These are phyloP conservation scores for Phytopythium kandeliae DNA, from an alignment of 352 stramenopile genomes.

Conservation along the genomic window DNA sequence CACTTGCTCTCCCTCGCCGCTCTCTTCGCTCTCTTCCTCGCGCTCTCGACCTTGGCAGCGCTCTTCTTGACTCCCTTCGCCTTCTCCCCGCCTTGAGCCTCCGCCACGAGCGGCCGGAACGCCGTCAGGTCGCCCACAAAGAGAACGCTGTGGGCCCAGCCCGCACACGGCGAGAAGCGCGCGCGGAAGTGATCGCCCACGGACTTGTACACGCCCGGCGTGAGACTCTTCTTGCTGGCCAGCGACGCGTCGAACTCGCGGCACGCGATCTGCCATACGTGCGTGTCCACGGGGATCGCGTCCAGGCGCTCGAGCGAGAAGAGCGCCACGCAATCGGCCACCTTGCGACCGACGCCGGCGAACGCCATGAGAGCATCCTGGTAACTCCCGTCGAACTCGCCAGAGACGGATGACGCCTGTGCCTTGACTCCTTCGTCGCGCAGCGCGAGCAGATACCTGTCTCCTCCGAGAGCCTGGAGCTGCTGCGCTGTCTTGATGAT, in stretches of 20 bases:
- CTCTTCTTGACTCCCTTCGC: neutral
- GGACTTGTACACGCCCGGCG: constrained; percentile 73
- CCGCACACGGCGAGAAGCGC: constrained; percentile 85
- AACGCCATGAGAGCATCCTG: constrained; percentile 63
- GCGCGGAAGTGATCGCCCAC: constrained; percentile 93
- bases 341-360: constrained; percentile 90
- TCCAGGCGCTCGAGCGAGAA: constrained; percentile 93
- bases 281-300: constrained; percentile 95
- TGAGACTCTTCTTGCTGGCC: constrained; percentile 63
- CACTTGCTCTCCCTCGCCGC: neutral
- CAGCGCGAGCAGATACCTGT: constrained; percentile 54
- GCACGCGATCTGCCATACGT: constrained; percentile 95
- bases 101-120: constrained; percentile 25
- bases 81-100: neutral
- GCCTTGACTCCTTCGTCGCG: constrained; percentile 17
- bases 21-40: neutral
- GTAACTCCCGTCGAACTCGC: constrained; percentile 22
- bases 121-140: constrained; percentile 43
- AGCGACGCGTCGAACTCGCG: constrained; percentile 63
- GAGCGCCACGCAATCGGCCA: constrained; percentile 96
- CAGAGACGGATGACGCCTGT: neutral
- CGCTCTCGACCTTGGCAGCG: too few species aligned
- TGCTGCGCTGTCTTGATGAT: constrained; percentile 80
- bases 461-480: constrained; percentile 54
- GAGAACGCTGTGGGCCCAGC: constrained; percentile 88